Percentiles rank a stretch among this genome's conserved stretches.
Evolutionary conservation across 1,139 yeast genomes (phyloP).

Genomic region (Candida tunisiensis): DNA sequence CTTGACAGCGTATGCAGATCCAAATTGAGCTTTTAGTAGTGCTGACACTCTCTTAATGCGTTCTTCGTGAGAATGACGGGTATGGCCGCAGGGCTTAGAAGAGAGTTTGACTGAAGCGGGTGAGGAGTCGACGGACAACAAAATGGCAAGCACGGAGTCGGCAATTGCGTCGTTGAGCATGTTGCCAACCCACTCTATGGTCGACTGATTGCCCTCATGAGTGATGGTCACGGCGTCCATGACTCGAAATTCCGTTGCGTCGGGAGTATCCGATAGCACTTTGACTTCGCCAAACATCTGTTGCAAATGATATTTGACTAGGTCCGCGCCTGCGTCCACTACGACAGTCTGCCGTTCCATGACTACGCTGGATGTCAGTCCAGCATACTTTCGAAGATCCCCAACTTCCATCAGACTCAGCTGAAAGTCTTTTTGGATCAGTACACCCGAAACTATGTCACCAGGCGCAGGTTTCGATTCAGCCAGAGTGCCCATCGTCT

Average conservation of each 20-base stretch:
- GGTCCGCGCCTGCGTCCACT: conserved; percentile 66
- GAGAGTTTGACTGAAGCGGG: conserved; percentile 89
- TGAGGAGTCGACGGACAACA: conserved; percentile 82
- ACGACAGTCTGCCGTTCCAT: conserved; percentile 65
- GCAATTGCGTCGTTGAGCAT: conserved; percentile 87
- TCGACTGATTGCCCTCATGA: conserved; percentile 15
- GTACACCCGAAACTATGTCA: conserved; percentile 61
- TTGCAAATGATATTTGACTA: conserved; percentile 75
- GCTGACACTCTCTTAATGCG: conserved; percentile 45
- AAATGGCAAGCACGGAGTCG: conserved; percentile 79
- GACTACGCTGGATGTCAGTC: conserved; percentile 69
- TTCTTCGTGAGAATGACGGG: conserved; percentile 8
- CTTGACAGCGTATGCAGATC: conserved; percentile 41
- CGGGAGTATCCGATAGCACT: conserved; percentile 39
- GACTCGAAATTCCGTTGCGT: conserved; percentile 15
- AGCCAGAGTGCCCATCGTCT: conserved; percentile 67
- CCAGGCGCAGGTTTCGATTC: conserved; percentile 20
- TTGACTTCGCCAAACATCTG: conserved; percentile 91
- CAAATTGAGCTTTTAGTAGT: conserved; percentile 72
- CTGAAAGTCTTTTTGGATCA: conserved; percentile 85
- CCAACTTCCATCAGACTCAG: conserved; percentile 64
- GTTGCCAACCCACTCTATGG: conserved; percentile 86
- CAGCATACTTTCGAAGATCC: conserved; percentile 81
- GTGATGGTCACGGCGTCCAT: conserved; percentile 28
- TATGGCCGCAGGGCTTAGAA: conserved; percentile 35